Evolutionary conservation across 805 yeast species (phyloP), one percentile per base, ranked within the genome.

Genomic region (Peterozyma toletana): DNA sequence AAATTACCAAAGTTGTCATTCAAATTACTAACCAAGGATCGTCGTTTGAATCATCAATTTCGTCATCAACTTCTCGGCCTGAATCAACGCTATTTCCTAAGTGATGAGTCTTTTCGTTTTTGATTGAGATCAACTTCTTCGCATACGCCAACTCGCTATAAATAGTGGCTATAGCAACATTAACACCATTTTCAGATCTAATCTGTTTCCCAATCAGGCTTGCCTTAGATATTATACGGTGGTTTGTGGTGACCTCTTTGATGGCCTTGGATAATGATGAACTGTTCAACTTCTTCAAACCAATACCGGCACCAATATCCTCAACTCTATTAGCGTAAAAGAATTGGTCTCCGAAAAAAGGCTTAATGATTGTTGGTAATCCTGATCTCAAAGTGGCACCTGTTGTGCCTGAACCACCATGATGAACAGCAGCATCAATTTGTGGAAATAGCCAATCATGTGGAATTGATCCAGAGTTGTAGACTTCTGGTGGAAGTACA

Each of bases 381-480:
- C 98, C 98, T 11, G 86, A 83, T 48, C 90, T 69, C 43, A 91
- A 60, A 2, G 95, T 75, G 0, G 96, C 96, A 7, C 98, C 98
- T 0, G 97, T 91, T 0, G 97, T 87, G 1, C 98, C 98, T 0
- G 96, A 83, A 0, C 98, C 98, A 35, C 98, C 98, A 59, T 91
- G 98, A 58, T 91, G 98, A 3, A 91, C 96, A 0, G 96, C 96
- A 0, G 91, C 96, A 63, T 91, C 96, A 37, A 91, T 68, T 48
- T 77, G 79, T 0, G 91, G 84, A 62, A 91, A 91, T 33, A 91
- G 66, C 98, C 98, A 91, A 57, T 89, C 96, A 58, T 91, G 98
- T 0, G 96, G 96, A 11, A 86, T 70, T 9, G 81, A 58, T 2
- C 93, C 93, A 6, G 86, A 67, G 50, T 78, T 79, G 56, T 66